Evolutionary conservation across 2,329 filamentous ascomycete genomes (phyloP).

Genomic region (Trichoderma sp.): DNA sequence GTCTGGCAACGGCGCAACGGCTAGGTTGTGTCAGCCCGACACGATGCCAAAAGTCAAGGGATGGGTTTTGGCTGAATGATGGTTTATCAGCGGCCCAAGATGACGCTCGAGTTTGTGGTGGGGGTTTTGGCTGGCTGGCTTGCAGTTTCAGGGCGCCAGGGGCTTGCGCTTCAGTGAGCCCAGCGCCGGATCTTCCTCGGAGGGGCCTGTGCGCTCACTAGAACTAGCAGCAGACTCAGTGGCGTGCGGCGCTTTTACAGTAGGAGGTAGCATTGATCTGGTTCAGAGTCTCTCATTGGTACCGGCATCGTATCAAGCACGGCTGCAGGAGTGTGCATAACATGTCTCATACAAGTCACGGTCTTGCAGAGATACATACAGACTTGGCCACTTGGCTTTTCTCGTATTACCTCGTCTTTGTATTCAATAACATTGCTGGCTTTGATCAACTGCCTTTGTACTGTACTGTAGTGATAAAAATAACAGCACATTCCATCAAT

Average conservation of each 20-base stretch:
- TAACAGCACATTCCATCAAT: background rate
- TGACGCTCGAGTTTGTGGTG: constrained; percentile 23
- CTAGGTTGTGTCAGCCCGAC: constrained; percentile 17
- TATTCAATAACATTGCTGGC: background rate
- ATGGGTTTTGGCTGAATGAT: background rate
- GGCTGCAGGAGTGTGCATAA: background rate
- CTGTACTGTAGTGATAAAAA: background rate
- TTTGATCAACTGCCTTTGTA: background rate
- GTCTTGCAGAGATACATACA: background rate
- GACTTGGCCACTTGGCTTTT: background rate
- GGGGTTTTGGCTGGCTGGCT: constrained; percentile 17
- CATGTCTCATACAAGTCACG: background rate
- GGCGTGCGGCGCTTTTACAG: background rate
- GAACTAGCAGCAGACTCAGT: background rate
- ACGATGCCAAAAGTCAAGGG: constrained; percentile 15
- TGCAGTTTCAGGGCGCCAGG: constrained; percentile 15
- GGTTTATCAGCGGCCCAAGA: constrained; percentile 18
- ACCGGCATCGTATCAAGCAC: background rate
- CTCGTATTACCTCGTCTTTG: background rate
- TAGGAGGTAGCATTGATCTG: background rate
- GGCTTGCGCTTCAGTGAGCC: constrained; percentile 11
- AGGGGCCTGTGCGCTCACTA: constrained; percentile 8
- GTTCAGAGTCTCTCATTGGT: background rate
- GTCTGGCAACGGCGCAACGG: constrained; percentile 22
- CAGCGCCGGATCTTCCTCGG: constrained; percentile 23